A percentile compares a stretch with the other conserved stretches of the same genome.
Evolutionary conservation across 192 early-diverging fungal species (phyloP).

Genomic region (Entomortierella parvispora): DNA sequence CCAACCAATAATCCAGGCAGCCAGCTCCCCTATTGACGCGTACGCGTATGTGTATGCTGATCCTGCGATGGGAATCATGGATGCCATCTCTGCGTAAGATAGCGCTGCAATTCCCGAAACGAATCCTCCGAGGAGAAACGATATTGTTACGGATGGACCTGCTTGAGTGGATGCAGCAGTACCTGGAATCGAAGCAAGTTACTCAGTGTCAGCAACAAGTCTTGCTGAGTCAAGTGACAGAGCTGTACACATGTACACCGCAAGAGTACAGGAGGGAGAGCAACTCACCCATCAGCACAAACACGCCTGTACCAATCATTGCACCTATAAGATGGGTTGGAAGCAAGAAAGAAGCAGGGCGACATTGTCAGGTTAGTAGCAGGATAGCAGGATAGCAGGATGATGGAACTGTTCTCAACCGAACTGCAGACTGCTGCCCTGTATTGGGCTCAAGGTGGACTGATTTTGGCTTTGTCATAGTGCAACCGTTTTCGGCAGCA

Average conservation of each 20-base stretch:
- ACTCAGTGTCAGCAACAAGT: too few relatives aligned
- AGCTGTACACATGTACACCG: too few relatives aligned
- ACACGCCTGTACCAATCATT: constrained; percentile 47
- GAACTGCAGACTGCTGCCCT: too few relatives aligned
- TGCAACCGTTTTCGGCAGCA: not conserved
- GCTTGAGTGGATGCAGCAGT: constrained; percentile 78
- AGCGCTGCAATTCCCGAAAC: constrained; percentile 79
- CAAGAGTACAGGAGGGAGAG: not conserved
- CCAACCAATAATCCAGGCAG: constrained; percentile 95
- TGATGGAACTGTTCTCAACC: too few relatives aligned
- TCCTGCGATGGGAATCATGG: constrained; percentile 88
- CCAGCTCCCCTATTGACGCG: constrained; percentile 85
- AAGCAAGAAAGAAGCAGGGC: not conserved
- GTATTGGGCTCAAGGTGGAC: not conserved
- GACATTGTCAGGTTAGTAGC: not conserved
- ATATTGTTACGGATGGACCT: constrained; percentile 86
- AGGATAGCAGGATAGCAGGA: too few relatives aligned
- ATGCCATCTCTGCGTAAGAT: constrained; percentile 88
- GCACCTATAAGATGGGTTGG: constrained; percentile 17
- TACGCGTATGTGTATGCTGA: constrained; percentile 91
- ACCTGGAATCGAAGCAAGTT: constrained; percentile 42
- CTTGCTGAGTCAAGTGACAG: too few relatives aligned
- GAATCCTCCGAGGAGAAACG: constrained; percentile 82
- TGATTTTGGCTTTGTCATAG: not conserved
- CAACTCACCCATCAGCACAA: constrained; percentile 41